Evolutionary conservation across 2,329 filamentous ascomycete genomes (phyloP).

Genomic region (Cadophora malorum): DNA sequence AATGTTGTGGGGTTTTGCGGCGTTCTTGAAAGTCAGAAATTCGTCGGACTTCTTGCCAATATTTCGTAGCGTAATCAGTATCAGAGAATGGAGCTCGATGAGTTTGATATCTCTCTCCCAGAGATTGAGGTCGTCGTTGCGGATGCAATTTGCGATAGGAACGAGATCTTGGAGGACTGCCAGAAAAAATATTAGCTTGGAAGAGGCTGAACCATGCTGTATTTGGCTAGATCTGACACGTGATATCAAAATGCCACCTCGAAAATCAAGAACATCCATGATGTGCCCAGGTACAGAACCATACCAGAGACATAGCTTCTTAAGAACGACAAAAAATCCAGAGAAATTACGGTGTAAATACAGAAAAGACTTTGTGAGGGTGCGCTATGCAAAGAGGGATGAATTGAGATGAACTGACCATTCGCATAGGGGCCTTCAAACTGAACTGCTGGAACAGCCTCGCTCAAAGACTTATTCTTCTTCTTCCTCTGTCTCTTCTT

Average conservation of each 20-base stretch:
- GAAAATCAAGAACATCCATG: background rate
- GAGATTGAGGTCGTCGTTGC: background rate
- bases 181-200: slow-evolving; percentile 2
- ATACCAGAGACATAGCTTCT: background rate
- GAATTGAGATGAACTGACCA: slow-evolving; percentile 13
- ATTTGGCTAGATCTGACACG: background rate
- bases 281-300: background rate
- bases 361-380: background rate
- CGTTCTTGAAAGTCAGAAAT: background rate
- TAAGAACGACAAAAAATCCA: background rate
- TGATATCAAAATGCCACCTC: background rate
- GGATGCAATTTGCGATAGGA: background rate
- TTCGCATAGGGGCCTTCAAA: slow-evolving; percentile 1
- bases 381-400: background rate
- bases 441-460: background rate
- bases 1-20: background rate
- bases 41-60: background rate
- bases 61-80: background rate
- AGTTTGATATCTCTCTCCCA: background rate
- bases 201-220: background rate
- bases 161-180: slow-evolving; percentile 1
- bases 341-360: background rate
- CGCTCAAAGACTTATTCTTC: slow-evolving; percentile 1
- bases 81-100: slow-evolving; percentile 6
- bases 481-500: background rate